phyloP scores from a whole-genome alignment of 306 rosid species.

The Inga oerstediana region DNA sequence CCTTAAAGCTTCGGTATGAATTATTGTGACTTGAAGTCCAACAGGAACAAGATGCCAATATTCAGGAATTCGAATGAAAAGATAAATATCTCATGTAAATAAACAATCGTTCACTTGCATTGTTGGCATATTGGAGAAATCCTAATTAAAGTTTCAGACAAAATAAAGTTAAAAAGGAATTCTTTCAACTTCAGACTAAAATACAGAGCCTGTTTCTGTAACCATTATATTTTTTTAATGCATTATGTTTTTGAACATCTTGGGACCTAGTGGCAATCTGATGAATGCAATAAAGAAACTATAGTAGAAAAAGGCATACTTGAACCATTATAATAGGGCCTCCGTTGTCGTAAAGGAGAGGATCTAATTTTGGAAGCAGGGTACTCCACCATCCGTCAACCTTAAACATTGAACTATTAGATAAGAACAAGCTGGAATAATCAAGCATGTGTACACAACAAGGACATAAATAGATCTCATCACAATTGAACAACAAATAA shows the following conservation, averaged over 20 bases:
- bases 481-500: neutral
- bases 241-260: neutral
- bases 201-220: slow-evolving; percentile 19
- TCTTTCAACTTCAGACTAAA: slow-evolving; percentile 25
- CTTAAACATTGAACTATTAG: too few relatives aligned
- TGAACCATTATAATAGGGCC: slow-evolving; percentile 96
- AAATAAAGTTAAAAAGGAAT: slow-evolving; percentile 21
- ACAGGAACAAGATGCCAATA: slow-evolving; percentile 12
- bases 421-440: too few relatives aligned
- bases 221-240: neutral
- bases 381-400: neutral
- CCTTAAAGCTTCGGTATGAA: slow-evolving; percentile 14
- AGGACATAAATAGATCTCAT: neutral
- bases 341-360: slow-evolving; percentile 74
- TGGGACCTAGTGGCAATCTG: slow-evolving; percentile 9
- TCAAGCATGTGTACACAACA: too few relatives aligned
- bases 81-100: slow-evolving; percentile 12
- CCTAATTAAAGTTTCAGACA: slow-evolving; percentile 13
- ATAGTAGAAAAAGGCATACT: slow-evolving; percentile 47
- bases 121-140: neutral
- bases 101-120: slow-evolving; percentile 14
- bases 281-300: slow-evolving; percentile 14
- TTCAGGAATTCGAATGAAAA: slow-evolving; percentile 16
- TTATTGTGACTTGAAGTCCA: slow-evolving; percentile 22
- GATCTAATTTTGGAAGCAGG: slow-evolving; percentile 77